Base-by-base conservation (phyloP, 1,284 basidiomycete genomes). In the Coriolopsis trogii region DNA sequence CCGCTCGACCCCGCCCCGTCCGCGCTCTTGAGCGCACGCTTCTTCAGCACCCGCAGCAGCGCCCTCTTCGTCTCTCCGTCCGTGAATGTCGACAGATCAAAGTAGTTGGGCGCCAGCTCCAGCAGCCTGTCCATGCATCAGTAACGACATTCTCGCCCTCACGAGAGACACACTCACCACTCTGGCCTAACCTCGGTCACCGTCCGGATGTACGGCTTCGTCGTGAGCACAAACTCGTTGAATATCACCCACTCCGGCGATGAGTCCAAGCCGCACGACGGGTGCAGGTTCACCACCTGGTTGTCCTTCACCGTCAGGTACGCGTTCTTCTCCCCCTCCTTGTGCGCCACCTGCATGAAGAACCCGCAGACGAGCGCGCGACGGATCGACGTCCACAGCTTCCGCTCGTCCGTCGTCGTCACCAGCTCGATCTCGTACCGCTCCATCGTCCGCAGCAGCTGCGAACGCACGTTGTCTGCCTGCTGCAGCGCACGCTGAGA, bases 311-410 rank as follows among this genome's bases (percentile, higher is more conserved):
- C 86, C 0, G 95, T 98, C 59, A 87, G 66, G 69, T 95, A 95
- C 52, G 76, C 81, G 3, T 85, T 85, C 75, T 93, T 94, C 64
- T 93, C 91, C n/a, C 93, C 93, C 66, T 95, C 92, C 69, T 93
- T 93, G 71, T 98, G 94, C 5, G 95, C 96, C 7, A 96, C 87
- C 69, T 98, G 96, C 96, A 98, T 98, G 75, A 99, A 99, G 80
- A 94, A 99, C 0, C 95, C 96, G 65, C 89, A 92, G 0, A 93
- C 89, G 38, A 99, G 78, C 1, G 91, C 88, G 70, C 89, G 87
- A 25, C 93, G 85, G 53, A 99, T 88, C 63, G 91, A 89, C 53
- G 75, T 66, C 72, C 86, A 92, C 66, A 93, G 85, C 65, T 87
- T 90, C 67, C 83, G 84, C 70, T 91, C 85, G 64, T 98, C 91